A percentile compares a stretch with the other conserved stretches of the same genome.
Evolutionary conservation across 1,139 yeast genomes (phyloP).

Genomic region (Yarrowia galli): DNA sequence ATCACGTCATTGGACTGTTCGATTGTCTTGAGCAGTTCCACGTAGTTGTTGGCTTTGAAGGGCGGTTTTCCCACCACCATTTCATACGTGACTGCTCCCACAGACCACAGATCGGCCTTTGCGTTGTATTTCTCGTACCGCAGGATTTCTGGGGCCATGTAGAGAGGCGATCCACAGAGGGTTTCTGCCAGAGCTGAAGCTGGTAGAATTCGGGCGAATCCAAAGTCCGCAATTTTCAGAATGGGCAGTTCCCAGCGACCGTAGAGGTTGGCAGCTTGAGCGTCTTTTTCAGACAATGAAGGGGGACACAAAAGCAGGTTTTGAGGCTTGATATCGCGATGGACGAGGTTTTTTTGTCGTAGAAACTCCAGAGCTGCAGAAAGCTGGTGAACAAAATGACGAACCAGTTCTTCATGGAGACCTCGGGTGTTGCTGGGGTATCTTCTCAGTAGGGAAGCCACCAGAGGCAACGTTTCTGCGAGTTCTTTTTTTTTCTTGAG

Average conservation of each 20-base stretch:
- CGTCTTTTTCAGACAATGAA: conserved; percentile 66
- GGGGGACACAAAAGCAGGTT: conserved; percentile 83
- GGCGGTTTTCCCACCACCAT: conserved; percentile 97
- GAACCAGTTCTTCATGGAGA: conserved; percentile 74
- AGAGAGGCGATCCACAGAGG: conserved; percentile 92
- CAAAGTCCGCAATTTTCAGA: conserved; percentile 94
- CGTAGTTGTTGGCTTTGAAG: conserved; percentile 89
- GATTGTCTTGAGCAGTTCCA: conserved; percentile 83
- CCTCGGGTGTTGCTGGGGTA: conserved; percentile 83
- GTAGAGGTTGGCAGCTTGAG: conserved; percentile 63
- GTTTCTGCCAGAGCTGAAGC: conserved; percentile 95
- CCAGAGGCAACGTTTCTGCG: conserved; percentile 76
- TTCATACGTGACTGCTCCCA: conserved; percentile 93
- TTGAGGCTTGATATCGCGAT: conserved; percentile 94
- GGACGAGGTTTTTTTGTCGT: conserved; percentile 83
- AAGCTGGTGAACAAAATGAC: conserved; percentile 86
- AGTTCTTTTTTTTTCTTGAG: conserved; percentile 79
- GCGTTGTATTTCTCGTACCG: conserved; percentile 96
- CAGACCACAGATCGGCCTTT: conserved; percentile 97
- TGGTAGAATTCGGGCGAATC: conserved; percentile 94
- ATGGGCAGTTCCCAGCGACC: conserved; percentile 91
- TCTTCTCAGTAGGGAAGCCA: conserved; percentile 74
- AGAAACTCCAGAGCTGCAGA: conserved; percentile 83
- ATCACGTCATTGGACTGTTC: conserved; percentile 81
- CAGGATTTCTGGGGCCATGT: conserved; percentile 98